Evolutionary conservation across 768 basidiomycete genomes (phyloP).

Genomic region (Panaeolus papilionaceus): DNA sequence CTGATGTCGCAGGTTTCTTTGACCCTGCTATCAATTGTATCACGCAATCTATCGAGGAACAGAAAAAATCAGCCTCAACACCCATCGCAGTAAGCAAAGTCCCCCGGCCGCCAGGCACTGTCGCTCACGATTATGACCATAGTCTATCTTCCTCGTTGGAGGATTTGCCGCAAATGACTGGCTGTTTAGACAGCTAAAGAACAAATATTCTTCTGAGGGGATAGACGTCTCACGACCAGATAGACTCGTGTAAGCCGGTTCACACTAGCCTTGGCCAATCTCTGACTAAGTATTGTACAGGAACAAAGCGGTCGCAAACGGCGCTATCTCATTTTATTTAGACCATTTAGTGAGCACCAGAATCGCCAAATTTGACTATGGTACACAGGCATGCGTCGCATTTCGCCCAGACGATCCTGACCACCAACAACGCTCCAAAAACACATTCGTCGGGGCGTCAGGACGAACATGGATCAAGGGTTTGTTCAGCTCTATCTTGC

Average conservation of each 20-base stretch:
- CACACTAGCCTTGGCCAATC: neutral
- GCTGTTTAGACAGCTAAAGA: conserved; percentile 46
- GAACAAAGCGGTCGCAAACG: conserved; percentile 53
- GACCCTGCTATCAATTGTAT: conserved; percentile 40
- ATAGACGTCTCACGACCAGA: conserved; percentile 51
- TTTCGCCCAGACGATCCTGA: conserved; percentile 42
- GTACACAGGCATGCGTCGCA: conserved; percentile 32
- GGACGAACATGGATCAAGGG: neutral
- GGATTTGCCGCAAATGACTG: conserved; percentile 61
- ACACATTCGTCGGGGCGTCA: neutral
- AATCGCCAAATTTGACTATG: conserved; percentile 48
- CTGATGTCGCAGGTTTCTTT: conserved; percentile 38
- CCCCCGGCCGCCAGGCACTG: too few species aligned
- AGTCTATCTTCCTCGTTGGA: conserved; percentile 53
- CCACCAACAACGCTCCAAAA: conserved; percentile 31
- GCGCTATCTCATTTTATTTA: conserved; percentile 39
- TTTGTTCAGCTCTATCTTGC: neutral
- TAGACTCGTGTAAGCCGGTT: conserved; percentile 44
- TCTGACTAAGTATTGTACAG: conserved; percentile 18
- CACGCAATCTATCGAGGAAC: conserved; percentile 28
- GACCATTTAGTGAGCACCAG: conserved; percentile 49
- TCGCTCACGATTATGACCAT: neutral
- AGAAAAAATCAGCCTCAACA: conserved; percentile 24
- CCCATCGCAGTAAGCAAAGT: conserved; percentile 31
- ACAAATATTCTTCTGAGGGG: conserved; percentile 37